phyloP scores from a whole-genome alignment of 2,329 filamentous ascomycete genomes.

The Phoma sp. region DNA sequence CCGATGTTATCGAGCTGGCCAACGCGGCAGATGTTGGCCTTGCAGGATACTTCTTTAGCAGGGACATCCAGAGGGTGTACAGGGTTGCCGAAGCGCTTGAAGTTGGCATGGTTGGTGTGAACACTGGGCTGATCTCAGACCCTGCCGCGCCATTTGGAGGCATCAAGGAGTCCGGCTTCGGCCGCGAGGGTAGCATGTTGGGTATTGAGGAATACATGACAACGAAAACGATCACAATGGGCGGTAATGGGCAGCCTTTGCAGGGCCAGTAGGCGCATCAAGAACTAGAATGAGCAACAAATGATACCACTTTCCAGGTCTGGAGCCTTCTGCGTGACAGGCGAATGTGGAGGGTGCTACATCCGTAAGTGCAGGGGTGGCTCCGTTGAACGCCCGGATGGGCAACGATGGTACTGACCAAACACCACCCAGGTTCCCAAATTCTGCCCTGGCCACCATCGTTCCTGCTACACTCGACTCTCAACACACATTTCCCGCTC shows the following conservation, averaged over 20 bases:
- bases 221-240: constrained; percentile 60
- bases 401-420: not conserved
- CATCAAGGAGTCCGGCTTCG: constrained; percentile 59
- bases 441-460: not conserved
- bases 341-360: not conserved
- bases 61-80: constrained; percentile 64
- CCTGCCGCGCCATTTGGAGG: constrained; percentile 57
- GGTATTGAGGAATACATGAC: constrained; percentile 59
- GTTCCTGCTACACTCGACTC: not conserved
- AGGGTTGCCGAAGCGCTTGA: constrained; percentile 71
- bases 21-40: constrained; percentile 86
- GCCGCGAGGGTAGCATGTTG: constrained; percentile 57
- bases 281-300: not conserved
- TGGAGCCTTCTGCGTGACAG: not conserved
- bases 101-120: constrained; percentile 81
- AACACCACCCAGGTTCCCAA: not conserved
- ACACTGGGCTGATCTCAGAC: constrained; percentile 59
- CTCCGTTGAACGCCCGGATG: not conserved
- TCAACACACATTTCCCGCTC: not conserved
- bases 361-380: not conserved
- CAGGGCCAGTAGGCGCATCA: constrained; percentile 49
- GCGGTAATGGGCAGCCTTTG: constrained; percentile 66
- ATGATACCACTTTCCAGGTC: not conserved
- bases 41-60: constrained; percentile 91
- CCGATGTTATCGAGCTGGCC: constrained; percentile 83